Percentiles rank a stretch among this genome's conserved stretches.
phyloP scores from a whole-genome alignment of 257 asterid species.

The Primulina huaijiensis region DNA sequence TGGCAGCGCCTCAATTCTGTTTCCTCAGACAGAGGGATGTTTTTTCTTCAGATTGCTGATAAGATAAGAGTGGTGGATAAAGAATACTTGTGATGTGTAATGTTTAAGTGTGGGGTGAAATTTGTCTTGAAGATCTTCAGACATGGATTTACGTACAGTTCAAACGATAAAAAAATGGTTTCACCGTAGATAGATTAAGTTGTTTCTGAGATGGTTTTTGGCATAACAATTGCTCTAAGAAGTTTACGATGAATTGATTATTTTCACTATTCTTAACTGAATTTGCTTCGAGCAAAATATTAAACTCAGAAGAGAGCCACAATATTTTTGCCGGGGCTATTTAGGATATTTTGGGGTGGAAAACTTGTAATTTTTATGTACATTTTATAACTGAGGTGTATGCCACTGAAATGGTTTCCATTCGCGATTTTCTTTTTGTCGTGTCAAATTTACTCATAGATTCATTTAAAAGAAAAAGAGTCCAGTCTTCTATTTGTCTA shows the following conservation, averaged over 20 bases:
- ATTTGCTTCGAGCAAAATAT: not conserved
- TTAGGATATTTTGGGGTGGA: too few relatives aligned
- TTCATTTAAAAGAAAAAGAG: not conserved
- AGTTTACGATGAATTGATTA: not conserved
- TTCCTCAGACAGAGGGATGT: too few relatives aligned
- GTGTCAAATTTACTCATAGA: not conserved
- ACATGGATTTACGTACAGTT: not conserved
- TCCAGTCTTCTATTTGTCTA: not conserved
- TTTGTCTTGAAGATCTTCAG: constrained; percentile 16
- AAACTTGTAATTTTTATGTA: not conserved
- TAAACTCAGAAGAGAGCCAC: not conserved
- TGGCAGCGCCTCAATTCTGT: constrained; percentile 11
- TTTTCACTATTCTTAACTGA: not conserved
- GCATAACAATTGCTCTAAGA: constrained; percentile 2
- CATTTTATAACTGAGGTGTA: not conserved
- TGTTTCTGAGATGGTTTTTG: not conserved
- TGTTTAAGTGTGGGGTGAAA: not conserved
- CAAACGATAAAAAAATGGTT: not conserved
- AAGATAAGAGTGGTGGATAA: constrained; percentile 3
- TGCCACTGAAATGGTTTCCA: not conserved
- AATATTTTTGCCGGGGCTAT: too few relatives aligned
- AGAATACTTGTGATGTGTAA: not conserved
- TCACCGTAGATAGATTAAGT: not conserved
- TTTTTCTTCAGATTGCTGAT: not conserved
- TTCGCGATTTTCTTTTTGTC: not conserved